phyloP scores from a whole-genome alignment of 345 rosid species.

The Eucalyptus cladocalyx region DNA sequence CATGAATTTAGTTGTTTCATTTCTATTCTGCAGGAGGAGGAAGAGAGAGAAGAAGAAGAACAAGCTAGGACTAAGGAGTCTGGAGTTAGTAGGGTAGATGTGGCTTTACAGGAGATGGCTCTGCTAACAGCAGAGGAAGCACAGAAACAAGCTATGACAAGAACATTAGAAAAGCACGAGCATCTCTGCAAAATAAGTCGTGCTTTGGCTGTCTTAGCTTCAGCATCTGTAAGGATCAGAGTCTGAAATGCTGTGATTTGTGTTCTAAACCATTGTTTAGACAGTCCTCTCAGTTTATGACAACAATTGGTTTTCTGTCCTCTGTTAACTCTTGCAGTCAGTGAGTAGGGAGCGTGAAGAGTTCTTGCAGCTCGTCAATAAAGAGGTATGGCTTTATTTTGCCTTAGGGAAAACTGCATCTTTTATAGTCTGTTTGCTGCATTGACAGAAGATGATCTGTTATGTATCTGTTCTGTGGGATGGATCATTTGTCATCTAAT shows the following conservation, averaged over 20 bases:
- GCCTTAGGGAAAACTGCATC: not conserved
- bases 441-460: not conserved
- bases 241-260: not conserved
- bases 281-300: not conserved
- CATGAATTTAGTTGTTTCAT: not conserved
- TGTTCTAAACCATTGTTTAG: not conserved
- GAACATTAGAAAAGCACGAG: slow-evolving; percentile 60
- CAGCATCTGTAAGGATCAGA: slow-evolving; percentile 68
- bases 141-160: slow-evolving; percentile 61
- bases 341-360: slow-evolving; percentile 88
- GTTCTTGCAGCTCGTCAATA: slow-evolving; percentile 69
- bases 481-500: not conserved
- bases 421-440: not conserved
- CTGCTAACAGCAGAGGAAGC: slow-evolving; percentile 53
- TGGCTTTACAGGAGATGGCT: slow-evolving; percentile 74
- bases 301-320: not conserved
- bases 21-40: slow-evolving; percentile 54
- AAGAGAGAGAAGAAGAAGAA: slow-evolving; percentile 75
- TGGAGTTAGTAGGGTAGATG: slow-evolving; percentile 44
- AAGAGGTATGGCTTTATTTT: slow-evolving; percentile 50
- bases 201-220: slow-evolving; percentile 86
- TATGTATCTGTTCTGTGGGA: not conserved
- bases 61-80: slow-evolving; percentile 48
- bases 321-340: slow-evolving; percentile 40
- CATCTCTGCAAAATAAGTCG: slow-evolving; percentile 75